Base-by-base conservation (phyloP, 768 basidiomycete genomes). In the Boletus vermiculosoides region DNA sequence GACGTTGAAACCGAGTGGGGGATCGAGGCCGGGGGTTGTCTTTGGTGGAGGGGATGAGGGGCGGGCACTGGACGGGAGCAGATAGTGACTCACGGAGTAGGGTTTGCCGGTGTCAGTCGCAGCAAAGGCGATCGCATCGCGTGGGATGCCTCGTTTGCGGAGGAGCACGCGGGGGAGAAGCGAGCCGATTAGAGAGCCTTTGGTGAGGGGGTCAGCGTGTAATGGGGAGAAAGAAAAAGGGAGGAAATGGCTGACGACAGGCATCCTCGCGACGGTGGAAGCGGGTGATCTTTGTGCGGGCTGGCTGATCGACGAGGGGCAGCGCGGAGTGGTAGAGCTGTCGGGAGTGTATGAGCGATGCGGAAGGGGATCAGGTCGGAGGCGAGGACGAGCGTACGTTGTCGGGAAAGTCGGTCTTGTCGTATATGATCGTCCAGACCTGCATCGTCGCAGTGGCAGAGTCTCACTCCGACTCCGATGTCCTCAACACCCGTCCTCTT, bases 181-280 rank as follows among this genome's bases (percentile, higher is more conserved):
- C n/a, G 83, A 79, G 20, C 92, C 91, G 58, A 93, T 81, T 36
- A 94, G 75, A 15, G 85, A 86, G 49, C 92, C 92, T 93, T 50
- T n/a, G n/a, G n/a, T 59, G 9, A 40, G 28, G 18, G 18, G 46
- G 50, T 58, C 34, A 57, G 42, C n/a, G 51, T 25, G 47, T 20
- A 36, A 13, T 11, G 30, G 25, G 22, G 25, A 2, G 18, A 25
- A 18, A 20, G 5, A 12, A 13, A n/a, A 6, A 37, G 9, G 20
- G 25, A 15, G 28, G 28, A 18, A 22, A 40, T 16, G 23, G 70
- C 69, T 39, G 41, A 92, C 92, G 78, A 74, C 87, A 90, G 22
- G 88, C 82, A 67, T 94, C 92, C 63, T 84, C 83, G 46, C 86
- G 82, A 58, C 80, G 83, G 70, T 83, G 85, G 65, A 88, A 94